These are phyloP conservation scores for Bipolaris bicolor DNA, from an alignment of 2,329 filamentous ascomycete genomes.

Conservation along the genomic window DNA sequence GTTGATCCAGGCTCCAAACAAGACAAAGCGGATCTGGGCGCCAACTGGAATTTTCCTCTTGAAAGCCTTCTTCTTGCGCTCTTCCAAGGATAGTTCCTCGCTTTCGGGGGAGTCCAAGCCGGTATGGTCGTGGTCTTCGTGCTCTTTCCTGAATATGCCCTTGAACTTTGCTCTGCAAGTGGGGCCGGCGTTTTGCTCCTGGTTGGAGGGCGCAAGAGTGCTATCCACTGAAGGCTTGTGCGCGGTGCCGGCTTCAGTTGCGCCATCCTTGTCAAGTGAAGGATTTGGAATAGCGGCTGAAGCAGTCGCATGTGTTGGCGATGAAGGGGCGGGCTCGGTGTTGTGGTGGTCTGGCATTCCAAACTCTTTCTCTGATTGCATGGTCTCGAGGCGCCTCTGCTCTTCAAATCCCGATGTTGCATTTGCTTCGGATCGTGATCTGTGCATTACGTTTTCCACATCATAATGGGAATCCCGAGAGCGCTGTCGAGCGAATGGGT, in stretches of 20 bases:
- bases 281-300: conserved; percentile 15
- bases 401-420: conserved; percentile 33
- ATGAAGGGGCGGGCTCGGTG: conserved; percentile 34
- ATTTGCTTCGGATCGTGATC: conserved; percentile 34
- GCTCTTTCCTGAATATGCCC: conserved; percentile 38
- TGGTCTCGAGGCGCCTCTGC: conserved; percentile 31
- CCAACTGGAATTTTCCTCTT: conserved; percentile 46
- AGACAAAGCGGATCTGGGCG: conserved; percentile 70
- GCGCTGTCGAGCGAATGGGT: conserved; percentile 42
- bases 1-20: conserved; percentile 88
- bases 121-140: conserved; percentile 23
- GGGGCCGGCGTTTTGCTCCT: conserved; percentile 19
- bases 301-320: conserved; percentile 26
- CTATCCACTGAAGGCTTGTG: conserved; percentile 33
- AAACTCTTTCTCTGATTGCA: conserved; percentile 39
- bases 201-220: conserved; percentile 25
- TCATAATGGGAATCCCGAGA: conserved; percentile 36
- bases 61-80: conserved; percentile 38
- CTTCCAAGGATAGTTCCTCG: conserved; percentile 37
- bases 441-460: conserved; percentile 35
- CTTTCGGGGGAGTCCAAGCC: conserved; percentile 27
- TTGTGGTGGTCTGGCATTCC: conserved; percentile 35
- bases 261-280: conserved; percentile 16
- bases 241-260: conserved; percentile 15
- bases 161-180: conserved; percentile 42